Conservation (phyloP, 345 rosid genomes). For the Linum lewisii region DNA sequence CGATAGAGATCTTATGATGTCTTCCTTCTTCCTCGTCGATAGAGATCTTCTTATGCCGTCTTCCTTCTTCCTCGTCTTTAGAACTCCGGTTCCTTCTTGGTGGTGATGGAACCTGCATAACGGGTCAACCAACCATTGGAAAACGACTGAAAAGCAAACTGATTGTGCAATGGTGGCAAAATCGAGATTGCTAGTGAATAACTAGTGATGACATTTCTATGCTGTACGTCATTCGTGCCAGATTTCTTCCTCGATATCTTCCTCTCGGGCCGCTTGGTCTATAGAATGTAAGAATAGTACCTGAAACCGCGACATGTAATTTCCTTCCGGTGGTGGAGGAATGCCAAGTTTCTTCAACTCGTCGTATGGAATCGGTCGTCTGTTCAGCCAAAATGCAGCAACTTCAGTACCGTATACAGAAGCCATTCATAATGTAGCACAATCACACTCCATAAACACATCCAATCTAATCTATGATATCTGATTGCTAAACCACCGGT, state of each 20-base stretch:
- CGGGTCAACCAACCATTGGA: not conserved
- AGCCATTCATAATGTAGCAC: not conserved
- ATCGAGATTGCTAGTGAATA: too few relatives aligned
- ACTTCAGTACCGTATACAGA: not conserved
- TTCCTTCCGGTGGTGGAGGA: conserved; percentile 90
- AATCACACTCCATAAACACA: too few relatives aligned
- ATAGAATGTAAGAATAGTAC: conserved; percentile 19
- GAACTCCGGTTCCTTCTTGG: conserved; percentile 53
- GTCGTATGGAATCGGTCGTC: conserved; percentile 72
- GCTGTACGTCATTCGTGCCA: too few relatives aligned
- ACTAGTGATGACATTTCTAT: too few relatives aligned
- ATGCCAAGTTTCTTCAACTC: conserved; percentile 81
- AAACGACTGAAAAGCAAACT: not conserved
- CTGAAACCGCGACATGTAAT: conserved; percentile 69
- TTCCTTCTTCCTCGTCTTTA: conserved; percentile 22
- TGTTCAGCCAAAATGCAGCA: conserved; percentile 21
- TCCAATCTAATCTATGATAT: too few relatives aligned
- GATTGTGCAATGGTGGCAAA: too few relatives aligned
- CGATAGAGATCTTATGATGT: conserved; percentile 1
- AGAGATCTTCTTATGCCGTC: too few relatives aligned
- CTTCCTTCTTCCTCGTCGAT: conserved; percentile 12
- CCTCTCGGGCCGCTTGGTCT: too few relatives aligned
- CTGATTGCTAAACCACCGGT: not conserved
- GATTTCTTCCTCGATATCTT: too few relatives aligned
- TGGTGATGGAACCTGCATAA: conserved; percentile 72